Evolutionary conservation across 306 rosid genomes (phyloP).

Genomic region (Casuarina cunninghamiana): DNA sequence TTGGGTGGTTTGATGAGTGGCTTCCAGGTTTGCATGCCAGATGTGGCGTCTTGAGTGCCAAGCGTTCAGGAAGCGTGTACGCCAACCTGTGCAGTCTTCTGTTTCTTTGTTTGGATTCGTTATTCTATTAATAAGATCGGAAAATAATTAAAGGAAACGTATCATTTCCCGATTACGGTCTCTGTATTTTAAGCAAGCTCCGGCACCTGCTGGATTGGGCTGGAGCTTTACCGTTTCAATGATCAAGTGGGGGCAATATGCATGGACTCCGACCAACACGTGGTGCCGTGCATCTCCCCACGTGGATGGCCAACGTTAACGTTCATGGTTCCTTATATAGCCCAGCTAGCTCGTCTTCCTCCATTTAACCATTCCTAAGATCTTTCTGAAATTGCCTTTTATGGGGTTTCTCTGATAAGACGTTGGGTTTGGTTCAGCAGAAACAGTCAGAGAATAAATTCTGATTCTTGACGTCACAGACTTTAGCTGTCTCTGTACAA

Average conservation of each 20-base stretch:
- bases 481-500: slow-evolving; percentile 39
- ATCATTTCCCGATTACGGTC: background rate
- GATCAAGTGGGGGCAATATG: background rate
- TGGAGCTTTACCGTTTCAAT: background rate
- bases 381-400: no score
- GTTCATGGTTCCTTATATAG: background rate
- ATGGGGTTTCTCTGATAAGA: no score
- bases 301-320: background rate
- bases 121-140: no score
- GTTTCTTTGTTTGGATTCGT: background rate
- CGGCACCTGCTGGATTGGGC: background rate
- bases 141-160: background rate
- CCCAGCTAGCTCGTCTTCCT: background rate
- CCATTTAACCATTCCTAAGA: background rate
- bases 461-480: slow-evolving; percentile 23
- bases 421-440: slow-evolving; percentile 14
- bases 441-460: slow-evolving; percentile 21
- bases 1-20: background rate
- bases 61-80: slow-evolving; percentile 24
- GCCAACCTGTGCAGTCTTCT: background rate
- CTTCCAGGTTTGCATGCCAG: slow-evolving; percentile 11
- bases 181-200: background rate
- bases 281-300: slow-evolving; percentile 24
- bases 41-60: background rate
- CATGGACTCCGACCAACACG: slow-evolving; percentile 24